Evolutionary conservation across 352 stramenopile species (phyloP), one percentile per base, ranked within the genome.

Genomic region (Pythium brassicae): DNA sequence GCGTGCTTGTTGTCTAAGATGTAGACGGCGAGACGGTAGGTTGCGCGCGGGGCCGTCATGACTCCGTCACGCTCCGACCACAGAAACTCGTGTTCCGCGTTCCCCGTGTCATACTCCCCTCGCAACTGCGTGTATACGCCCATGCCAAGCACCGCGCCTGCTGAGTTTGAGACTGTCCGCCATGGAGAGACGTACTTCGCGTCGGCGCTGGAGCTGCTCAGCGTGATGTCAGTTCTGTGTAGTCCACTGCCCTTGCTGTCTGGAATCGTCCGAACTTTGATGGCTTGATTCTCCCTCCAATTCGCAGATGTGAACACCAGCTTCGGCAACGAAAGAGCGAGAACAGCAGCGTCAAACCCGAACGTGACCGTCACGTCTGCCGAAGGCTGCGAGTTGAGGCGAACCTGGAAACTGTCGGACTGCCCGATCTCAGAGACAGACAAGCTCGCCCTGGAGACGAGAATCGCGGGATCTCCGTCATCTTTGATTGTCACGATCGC

Each of bases 401-500:
- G 59, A 11, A 88, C 60, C 17, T 61, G 62, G 58, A 87, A 76
- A 10, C 22, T 61, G 58, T 91, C 80, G 6, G 48, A 45, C 54
- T 87, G 78, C 2, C 80, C 78, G 32, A 91, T 84, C 60, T 91
- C 78, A 15, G 80, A 89, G 4, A 80, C 51, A 0, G 78, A 87
- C 17, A 89, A 27, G 52, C 74, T 87, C 4, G 70, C 68, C 55
- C 89, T 91, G 1, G 74, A 75, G n/a, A 91, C 39, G 11, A 91
- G 47, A 10, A 91, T 66, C 0, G 80, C 80, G 3, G 80, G 51
- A 54, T 91, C 80, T 2, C 63, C 65, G 43, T 91, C 80, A 15
- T 91, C 80, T 51, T 68, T 51, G 52, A 91, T 91, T 1, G 76
- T 77, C 43, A 91, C 80, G 48, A 91, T 76, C 17, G 80, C 74